Evolutionary conservation across 768 basidiomycete genomes (phyloP).

Genomic region (Phylloporus sp.): DNA sequence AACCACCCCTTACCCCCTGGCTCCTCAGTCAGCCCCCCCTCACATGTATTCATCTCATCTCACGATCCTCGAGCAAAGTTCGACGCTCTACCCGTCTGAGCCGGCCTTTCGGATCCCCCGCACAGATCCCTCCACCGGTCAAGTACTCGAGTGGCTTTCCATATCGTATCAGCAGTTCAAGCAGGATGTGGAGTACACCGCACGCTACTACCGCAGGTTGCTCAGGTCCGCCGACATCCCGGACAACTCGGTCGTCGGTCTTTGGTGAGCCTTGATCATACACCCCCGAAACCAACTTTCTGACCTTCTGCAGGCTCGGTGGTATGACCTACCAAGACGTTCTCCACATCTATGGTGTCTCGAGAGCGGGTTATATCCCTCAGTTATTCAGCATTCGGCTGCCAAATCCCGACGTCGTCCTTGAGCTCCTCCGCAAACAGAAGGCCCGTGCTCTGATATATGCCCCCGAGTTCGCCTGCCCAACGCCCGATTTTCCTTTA

Average conservation of each 20-base stretch:
- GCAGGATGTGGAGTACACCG: slow-evolving; percentile 59
- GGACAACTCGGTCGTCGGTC: slow-evolving; percentile 58
- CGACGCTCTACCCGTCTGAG: slow-evolving; percentile 44
- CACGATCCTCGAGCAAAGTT: slow-evolving; percentile 55
- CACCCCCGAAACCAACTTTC: slow-evolving; percentile 1
- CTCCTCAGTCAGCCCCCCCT: slow-evolving; percentile 3
- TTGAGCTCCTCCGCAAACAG: slow-evolving; percentile 63
- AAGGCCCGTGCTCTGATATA: slow-evolving; percentile 61
- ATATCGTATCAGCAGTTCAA: slow-evolving; percentile 66
- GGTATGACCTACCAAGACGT: slow-evolving; percentile 71
- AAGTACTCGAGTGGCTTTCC: slow-evolving; percentile 51
- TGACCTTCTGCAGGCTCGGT: slow-evolving; percentile 49
- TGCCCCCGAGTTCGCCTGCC: slow-evolving; percentile 52
- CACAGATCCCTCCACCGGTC: slow-evolving; percentile 39
- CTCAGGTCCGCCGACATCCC: slow-evolving; percentile 46
- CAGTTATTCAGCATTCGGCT: slow-evolving; percentile 77
- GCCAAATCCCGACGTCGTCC: slow-evolving; percentile 66
- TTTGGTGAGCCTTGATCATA: slow-evolving; percentile 52
- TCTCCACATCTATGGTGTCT: slow-evolving; percentile 70
- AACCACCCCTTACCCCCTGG: slow-evolving; percentile 10
- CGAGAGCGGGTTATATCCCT: slow-evolving; percentile 73
- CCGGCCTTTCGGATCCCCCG: slow-evolving; percentile 62
- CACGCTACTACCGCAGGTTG: slow-evolving; percentile 57
- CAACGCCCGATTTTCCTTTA: slow-evolving; percentile 44
- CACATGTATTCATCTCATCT: slow-evolving; percentile 49